A percentile compares a stretch with the other conserved stretches of the same genome.
phyloP scores from a whole-genome alignment of 2,329 filamentous ascomycete species.

The Aspergillus candidus region DNA sequence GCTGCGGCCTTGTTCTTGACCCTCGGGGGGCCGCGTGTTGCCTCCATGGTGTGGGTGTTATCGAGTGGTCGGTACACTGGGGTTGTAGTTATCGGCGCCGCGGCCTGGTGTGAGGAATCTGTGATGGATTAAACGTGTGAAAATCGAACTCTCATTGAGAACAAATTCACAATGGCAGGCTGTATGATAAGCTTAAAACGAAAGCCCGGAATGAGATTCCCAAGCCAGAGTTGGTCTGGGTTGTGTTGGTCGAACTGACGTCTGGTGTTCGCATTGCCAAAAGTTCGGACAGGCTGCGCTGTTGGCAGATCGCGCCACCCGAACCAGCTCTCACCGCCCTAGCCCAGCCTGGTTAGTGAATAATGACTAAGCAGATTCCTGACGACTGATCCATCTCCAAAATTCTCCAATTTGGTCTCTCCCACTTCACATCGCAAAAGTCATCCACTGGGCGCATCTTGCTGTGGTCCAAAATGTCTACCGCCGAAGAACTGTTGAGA shows the following conservation, averaged over 20 bases:
- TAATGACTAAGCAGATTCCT: conserved; percentile 10
- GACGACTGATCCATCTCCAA: background rate
- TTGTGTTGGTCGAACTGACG: background rate
- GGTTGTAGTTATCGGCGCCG: no score
- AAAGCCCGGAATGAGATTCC: no score
- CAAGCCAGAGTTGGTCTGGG: background rate
- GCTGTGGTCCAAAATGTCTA: conserved; percentile 1
- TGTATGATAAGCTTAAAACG: no score
- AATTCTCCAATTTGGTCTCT: background rate
- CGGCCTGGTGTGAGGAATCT: no score
- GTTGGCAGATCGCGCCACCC: conserved; percentile 12
- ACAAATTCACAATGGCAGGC: no score
- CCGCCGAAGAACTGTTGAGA: conserved; percentile 56
- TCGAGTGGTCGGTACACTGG: no score
- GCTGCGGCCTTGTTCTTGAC: conserved; percentile 99
- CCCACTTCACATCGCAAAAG: background rate
- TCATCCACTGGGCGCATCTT: background rate
- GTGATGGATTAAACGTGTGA: no score
- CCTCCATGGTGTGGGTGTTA: conserved; percentile 62
- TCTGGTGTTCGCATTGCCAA: conserved; percentile 3
- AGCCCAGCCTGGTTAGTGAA: no score
- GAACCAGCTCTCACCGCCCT: background rate
- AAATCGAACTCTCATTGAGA: no score
- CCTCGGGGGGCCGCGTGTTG: conserved; percentile 80
- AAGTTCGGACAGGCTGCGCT: conserved; percentile 14